Evolutionary conservation across 1,139 yeast species (phyloP), one percentile per base, ranked within the genome.

Genomic region (Debaryomyces subglobosus): DNA sequence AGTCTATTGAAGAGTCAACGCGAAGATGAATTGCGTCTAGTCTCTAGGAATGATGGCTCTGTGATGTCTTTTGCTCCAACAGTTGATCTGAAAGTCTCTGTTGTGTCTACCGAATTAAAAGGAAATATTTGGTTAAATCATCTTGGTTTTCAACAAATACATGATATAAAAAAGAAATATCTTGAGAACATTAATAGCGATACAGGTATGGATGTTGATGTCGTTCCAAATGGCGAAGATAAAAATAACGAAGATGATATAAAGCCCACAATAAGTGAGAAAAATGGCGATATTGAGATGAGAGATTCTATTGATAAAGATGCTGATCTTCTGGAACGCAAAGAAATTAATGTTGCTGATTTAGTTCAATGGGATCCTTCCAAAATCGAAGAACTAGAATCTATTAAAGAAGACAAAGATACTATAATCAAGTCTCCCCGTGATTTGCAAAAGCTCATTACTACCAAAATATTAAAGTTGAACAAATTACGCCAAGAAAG

Each of bases 61-160:
- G 81, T 78, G 52, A 77, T 79, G 49, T 81, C 90, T 10, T 92
- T 90, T 78, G 96, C 95, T 0, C 98, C 97, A 3, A 65, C 77
- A 1, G 68, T 77, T 38, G 97, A 91, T 63, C 90, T 88, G 65
- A 78, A 80, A 39, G 84, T 83, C 24, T 76, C 88, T 2, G 85
- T 89, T 7, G 72, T 90, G 6, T 80, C 86, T 21, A 80, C 81
- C 20, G 78, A 78, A 12, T 79, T 84, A 51, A 85, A 86, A 51
- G 84, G 86, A 1, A 73, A 82, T 21, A 80, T 89, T 7, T 92
- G 97, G 97, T 77, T 84, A 50, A 89, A 86, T 56, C 90, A 84
- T 62, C 72, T 85, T 42, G 95, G 95, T 0, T 75, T 76, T 46
- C 71, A 73, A 43, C 75, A 81, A 48, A 66, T 84, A 27, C 65